phyloP scores from a whole-genome alignment of 108 stramenopile genomes.

The Skeletonema tropicum region DNA sequence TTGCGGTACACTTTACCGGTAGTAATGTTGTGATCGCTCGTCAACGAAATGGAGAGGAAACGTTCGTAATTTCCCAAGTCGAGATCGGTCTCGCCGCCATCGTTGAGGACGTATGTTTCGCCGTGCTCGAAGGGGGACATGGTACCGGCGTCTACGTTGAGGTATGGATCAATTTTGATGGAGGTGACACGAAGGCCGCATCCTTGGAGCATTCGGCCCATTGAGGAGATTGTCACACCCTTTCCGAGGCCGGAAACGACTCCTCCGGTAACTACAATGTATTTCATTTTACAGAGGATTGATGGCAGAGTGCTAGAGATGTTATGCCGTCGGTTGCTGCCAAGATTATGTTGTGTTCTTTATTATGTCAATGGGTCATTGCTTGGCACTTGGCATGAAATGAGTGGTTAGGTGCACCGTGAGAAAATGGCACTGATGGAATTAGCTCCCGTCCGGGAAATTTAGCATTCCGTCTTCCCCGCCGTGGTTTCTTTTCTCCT shows the following conservation, averaged over 20 bases:
- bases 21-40: constrained; percentile 90
- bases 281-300: constrained; percentile 50
- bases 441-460: not conserved
- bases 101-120: constrained; percentile 85
- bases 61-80: constrained; percentile 95
- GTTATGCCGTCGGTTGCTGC: not conserved
- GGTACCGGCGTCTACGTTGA: constrained; percentile 90
- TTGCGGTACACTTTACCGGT: constrained; percentile 90
- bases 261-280: constrained; percentile 93
- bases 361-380: not conserved
- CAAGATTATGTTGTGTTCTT: not conserved
- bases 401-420: not conserved
- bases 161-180: constrained; percentile 94
- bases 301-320: not conserved
- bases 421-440: not conserved
- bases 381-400: not conserved
- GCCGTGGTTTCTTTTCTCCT: not conserved
- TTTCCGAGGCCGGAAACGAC: constrained; percentile 93
- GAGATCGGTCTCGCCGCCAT: constrained; percentile 91
- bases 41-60: constrained; percentile 77
- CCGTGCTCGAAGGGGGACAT: constrained; percentile 92
- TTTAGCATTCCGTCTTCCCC: not conserved
- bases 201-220: constrained; percentile 87
- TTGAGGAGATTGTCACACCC: constrained; percentile 82
- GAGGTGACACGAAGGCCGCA: constrained; percentile 85